These are phyloP conservation scores for Nigrospora sphaerica DNA, from an alignment of 2,329 filamentous ascomycete species.

Conservation along the genomic window DNA sequence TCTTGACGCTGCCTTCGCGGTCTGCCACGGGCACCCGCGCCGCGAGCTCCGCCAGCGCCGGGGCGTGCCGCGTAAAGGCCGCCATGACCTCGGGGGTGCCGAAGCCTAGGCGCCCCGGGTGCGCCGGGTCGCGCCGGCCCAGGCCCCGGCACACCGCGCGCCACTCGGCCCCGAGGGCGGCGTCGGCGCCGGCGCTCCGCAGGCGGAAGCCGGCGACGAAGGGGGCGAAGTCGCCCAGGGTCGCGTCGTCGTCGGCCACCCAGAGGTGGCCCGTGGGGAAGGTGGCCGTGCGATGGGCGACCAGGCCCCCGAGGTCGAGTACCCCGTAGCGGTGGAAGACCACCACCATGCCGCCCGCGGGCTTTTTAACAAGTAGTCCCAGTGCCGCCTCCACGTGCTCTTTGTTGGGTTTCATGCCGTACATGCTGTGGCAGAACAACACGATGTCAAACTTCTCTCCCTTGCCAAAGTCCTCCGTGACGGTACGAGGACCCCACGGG, in stretches of 20 bases:
- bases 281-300: slow-evolving; percentile 36
- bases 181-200: slow-evolving; percentile 20
- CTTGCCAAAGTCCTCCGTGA: slow-evolving; percentile 15
- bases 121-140: slow-evolving; percentile 27
- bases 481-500: slow-evolving; percentile 26
- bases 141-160: slow-evolving; percentile 43
- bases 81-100: slow-evolving; percentile 28
- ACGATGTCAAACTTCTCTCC: slow-evolving; percentile 42
- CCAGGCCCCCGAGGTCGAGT: slow-evolving; percentile 38
- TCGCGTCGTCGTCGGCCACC: slow-evolving; percentile 35
- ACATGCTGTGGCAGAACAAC: slow-evolving; percentile 59
- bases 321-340: slow-evolving; percentile 47
- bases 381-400: slow-evolving; percentile 38
- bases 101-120: slow-evolving; percentile 36
- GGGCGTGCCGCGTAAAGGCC: neutral
- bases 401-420: slow-evolving; percentile 46
- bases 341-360: slow-evolving; percentile 35
- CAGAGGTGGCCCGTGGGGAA: slow-evolving; percentile 36
- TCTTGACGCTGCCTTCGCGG: slow-evolving; percentile 36
- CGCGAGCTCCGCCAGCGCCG: neutral
- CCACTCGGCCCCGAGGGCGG: slow-evolving; percentile 32
- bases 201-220: slow-evolving; percentile 42
- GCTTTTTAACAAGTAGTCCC: slow-evolving; percentile 33
- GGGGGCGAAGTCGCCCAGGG: slow-evolving; percentile 41
- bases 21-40: neutral